Conservation (phyloP, 1,139 yeast species). For the Debaryomyces udenii region DNA sequence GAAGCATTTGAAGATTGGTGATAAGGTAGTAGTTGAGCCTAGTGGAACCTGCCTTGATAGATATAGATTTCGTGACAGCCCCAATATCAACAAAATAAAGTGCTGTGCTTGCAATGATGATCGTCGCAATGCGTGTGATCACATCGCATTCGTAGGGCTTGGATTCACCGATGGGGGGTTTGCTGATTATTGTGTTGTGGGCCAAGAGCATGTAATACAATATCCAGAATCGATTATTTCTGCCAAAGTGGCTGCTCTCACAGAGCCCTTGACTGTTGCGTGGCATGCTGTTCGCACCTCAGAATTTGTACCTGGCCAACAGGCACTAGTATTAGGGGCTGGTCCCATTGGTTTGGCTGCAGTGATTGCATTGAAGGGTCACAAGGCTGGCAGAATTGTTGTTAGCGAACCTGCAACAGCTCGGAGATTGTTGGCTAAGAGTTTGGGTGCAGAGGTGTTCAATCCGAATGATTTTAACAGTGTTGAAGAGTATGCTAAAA, state of each 20-base stretch:
- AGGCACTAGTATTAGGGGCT: slow-evolving; percentile 59
- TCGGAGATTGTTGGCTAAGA: slow-evolving; percentile 55
- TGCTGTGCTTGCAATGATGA: slow-evolving; percentile 52
- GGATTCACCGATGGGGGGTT: slow-evolving; percentile 56
- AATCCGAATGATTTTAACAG: slow-evolving; percentile 43
- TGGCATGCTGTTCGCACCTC: slow-evolving; percentile 60
- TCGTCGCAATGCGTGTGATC: slow-evolving; percentile 48
- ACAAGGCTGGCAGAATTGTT: slow-evolving; percentile 54
- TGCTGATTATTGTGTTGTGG: slow-evolving; percentile 52
- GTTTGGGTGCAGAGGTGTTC: slow-evolving; percentile 51
- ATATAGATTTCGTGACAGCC: slow-evolving; percentile 27
- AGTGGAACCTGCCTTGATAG: slow-evolving; percentile 47
- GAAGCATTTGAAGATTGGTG: slow-evolving; percentile 35
- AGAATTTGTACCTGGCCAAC: slow-evolving; percentile 45
- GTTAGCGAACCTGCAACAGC: slow-evolving; percentile 62
- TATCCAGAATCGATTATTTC: slow-evolving; percentile 49
- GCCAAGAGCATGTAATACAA: slow-evolving; percentile 48
- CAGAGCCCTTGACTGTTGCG: slow-evolving; percentile 60
- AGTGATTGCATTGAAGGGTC: slow-evolving; percentile 58
- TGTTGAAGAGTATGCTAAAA: slow-evolving; percentile 32
- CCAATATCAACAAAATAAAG: slow-evolving; percentile 23
- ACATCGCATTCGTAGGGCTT: slow-evolving; percentile 46
- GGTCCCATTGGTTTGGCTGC: slow-evolving; percentile 68
- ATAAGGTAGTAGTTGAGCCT: slow-evolving; percentile 49
- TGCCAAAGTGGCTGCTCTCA: slow-evolving; percentile 55